Evolutionary conservation across 176 grass and related monocot species (phyloP).

Genomic region (Olyra latifolia): DNA sequence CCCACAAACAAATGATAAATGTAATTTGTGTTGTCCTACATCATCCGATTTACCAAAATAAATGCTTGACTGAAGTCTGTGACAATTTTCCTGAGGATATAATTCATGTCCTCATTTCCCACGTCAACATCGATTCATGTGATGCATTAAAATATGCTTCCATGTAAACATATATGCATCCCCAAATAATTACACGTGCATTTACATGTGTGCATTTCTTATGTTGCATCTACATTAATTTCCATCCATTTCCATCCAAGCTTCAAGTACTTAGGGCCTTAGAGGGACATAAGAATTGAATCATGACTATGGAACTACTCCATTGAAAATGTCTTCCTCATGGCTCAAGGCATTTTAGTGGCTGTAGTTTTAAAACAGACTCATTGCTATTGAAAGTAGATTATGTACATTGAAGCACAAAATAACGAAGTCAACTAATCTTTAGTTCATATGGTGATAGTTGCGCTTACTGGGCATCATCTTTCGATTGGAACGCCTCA

Average conservation of each 20-base stretch:
- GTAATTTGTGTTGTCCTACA: background rate
- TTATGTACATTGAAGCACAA: background rate
- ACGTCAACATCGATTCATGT: background rate
- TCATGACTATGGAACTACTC: background rate
- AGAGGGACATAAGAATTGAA: background rate
- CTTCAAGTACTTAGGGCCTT: background rate
- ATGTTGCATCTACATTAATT: background rate
- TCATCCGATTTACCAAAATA: background rate
- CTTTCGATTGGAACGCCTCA: constrained; percentile 52
- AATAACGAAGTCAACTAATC: background rate
- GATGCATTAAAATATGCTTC: background rate
- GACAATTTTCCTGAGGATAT: background rate
- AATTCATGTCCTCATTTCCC: background rate
- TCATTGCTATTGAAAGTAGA: background rate
- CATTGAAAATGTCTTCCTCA: background rate
- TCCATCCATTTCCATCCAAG: background rate
- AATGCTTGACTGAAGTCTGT: background rate
- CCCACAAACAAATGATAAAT: background rate
- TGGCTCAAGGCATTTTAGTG: background rate
- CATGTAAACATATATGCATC: background rate
- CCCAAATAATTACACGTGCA: background rate
- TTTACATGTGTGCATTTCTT: background rate
- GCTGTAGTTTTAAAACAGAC: background rate
- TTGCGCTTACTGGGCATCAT: constrained; percentile 71
- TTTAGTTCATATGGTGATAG: constrained; percentile 14